Evolutionary conservation across 495 filamentous ascomycete species (phyloP).

Genomic region (Extremus antarcticus): DNA sequence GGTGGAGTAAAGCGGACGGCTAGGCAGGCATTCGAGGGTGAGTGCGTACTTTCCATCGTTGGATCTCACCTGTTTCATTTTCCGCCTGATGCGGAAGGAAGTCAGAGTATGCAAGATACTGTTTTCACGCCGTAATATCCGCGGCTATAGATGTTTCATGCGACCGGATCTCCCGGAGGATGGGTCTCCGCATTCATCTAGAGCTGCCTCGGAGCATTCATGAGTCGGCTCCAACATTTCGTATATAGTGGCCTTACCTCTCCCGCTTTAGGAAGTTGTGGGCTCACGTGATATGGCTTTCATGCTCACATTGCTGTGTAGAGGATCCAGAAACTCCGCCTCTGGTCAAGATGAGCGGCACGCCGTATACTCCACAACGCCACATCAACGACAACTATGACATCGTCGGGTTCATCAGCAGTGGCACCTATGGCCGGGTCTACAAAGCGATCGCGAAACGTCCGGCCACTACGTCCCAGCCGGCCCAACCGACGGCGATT

Average conservation of each 20-base stretch:
- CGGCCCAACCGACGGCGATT: background rate
- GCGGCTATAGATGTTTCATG: background rate
- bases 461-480: background rate
- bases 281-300: conserved; percentile 1
- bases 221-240: too few species aligned
- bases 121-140: background rate
- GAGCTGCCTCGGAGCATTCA: background rate
- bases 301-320: background rate
- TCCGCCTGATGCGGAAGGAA: background rate
- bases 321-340: conserved; percentile 17
- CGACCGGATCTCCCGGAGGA: background rate
- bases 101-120: background rate
- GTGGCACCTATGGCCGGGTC: conserved; percentile 95
- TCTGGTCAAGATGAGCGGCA: conserved; percentile 16
- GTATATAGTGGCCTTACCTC: background rate
- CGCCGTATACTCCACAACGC: conserved; percentile 14
- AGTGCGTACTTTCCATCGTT: conserved; percentile 1
- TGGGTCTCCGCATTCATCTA: background rate
- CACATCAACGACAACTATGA: conserved; percentile 82
- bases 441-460: conserved; percentile 86
- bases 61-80: background rate
- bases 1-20: conserved; percentile 53
- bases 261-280: background rate
- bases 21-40: conserved; percentile 74
- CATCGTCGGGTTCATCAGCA: conserved; percentile 95